These are phyloP conservation scores for Plectosphaerella plurivora DNA, from an alignment of 2,329 filamentous ascomycete species.

Conservation along the genomic window DNA sequence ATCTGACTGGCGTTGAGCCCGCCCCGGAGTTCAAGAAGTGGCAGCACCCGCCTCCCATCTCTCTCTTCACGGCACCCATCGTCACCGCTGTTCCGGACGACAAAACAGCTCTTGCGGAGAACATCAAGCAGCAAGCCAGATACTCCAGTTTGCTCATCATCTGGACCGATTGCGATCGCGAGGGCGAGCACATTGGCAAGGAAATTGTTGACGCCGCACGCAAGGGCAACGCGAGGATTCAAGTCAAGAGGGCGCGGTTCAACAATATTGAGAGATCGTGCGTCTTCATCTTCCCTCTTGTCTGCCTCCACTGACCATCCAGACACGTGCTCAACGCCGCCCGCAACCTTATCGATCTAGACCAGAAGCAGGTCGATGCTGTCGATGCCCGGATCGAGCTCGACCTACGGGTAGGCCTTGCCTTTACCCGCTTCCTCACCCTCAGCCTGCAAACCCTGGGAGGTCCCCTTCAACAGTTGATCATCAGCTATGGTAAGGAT, in stretches of 20 bases:
- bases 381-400: slow-evolving; percentile 87
- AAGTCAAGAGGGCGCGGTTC: slow-evolving; percentile 83
- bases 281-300: slow-evolving; percentile 22
- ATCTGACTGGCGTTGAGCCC: slow-evolving; percentile 81
- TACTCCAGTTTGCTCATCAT: slow-evolving; percentile 77
- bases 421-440: slow-evolving; percentile 86
- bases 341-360: slow-evolving; percentile 68
- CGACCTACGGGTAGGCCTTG: slow-evolving; percentile 85
- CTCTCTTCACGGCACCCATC: slow-evolving; percentile 78
- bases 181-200: slow-evolving; percentile 92
- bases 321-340: slow-evolving; percentile 87
- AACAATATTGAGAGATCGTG: slow-evolving; percentile 93
- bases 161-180: slow-evolving; percentile 98
- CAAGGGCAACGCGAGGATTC: slow-evolving; percentile 67
- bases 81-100: slow-evolving; percentile 67
- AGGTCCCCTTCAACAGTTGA: slow-evolving; percentile 56
- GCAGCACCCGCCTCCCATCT: slow-evolving; percentile 72
- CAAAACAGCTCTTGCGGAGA: slow-evolving; percentile 75
- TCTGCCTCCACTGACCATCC: slow-evolving; percentile 5
- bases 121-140: slow-evolving; percentile 76
- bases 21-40: slow-evolving; percentile 70
- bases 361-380: slow-evolving; percentile 81
- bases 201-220: slow-evolving; percentile 82
- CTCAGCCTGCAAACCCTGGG: slow-evolving; percentile 71
- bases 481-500: slow-evolving; percentile 74